phyloP scores from a whole-genome alignment of 1,139 yeast species.

The Candida sp. region DNA sequence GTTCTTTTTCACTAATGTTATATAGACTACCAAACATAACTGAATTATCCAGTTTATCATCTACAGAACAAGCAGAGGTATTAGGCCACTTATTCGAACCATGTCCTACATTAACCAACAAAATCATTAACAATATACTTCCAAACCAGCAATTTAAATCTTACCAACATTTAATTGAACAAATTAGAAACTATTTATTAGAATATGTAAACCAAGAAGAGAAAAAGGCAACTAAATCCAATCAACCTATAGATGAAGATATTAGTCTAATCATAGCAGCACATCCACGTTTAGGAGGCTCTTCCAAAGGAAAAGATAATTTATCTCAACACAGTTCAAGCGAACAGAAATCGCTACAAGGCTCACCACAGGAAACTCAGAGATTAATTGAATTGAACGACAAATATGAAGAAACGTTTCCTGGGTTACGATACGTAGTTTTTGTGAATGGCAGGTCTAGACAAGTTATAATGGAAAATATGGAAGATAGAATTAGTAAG shows the following conservation, averaged over 20 bases:
- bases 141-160: slow-evolving; percentile 11
- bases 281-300: slow-evolving; percentile 86
- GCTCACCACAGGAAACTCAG: slow-evolving; percentile 43
- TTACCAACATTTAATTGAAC: slow-evolving; percentile 53
- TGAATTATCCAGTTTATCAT: slow-evolving; percentile 13
- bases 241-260: slow-evolving; percentile 20
- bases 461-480: slow-evolving; percentile 59
- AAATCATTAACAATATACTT: slow-evolving; percentile 35
- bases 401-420: slow-evolving; percentile 64
- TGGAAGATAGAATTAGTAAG: slow-evolving; percentile 58
- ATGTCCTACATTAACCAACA: slow-evolving; percentile 48
- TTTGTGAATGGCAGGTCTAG: slow-evolving; percentile 84
- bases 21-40: slow-evolving; percentile 19
- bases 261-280: slow-evolving; percentile 65
- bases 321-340: slow-evolving; percentile 63
- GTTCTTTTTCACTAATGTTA: too few relatives aligned
- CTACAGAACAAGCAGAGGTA: slow-evolving; percentile 23
- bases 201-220: slow-evolving; percentile 23
- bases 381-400: slow-evolving; percentile 53
- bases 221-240: slow-evolving; percentile 14
- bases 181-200: slow-evolving; percentile 36
- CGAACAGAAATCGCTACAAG: slow-evolving; percentile 67
- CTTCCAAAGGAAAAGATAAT: slow-evolving; percentile 31
- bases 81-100: slow-evolving; percentile 67
- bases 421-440: slow-evolving; percentile 86